A percentile compares a stretch with the other conserved stretches of the same genome.
Evolutionary conservation across 352 stramenopile species (phyloP).

Genomic region (Pythium aristosporum): DNA sequence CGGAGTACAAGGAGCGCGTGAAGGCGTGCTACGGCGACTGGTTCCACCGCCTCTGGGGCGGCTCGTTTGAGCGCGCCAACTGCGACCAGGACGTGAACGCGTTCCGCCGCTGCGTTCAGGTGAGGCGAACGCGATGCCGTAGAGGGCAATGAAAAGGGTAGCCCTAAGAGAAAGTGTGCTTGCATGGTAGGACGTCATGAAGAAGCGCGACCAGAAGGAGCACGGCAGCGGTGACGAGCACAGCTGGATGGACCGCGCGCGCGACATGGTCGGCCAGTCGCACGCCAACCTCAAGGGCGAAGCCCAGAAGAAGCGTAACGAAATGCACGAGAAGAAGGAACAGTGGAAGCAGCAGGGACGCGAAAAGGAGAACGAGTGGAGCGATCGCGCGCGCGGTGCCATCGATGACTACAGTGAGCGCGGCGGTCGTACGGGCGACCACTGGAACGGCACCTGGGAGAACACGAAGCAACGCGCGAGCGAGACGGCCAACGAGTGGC

Average conservation of each 20-base stretch:
- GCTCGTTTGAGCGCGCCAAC: constrained; percentile 52
- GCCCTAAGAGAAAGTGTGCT: no score
- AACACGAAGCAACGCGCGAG: constrained; percentile 34
- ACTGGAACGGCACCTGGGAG: constrained; percentile 32
- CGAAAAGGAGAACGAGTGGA: constrained; percentile 32
- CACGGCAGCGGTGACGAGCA: constrained; percentile 25
- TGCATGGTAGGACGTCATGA: constrained; percentile 40
- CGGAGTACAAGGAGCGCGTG: constrained; percentile 75
- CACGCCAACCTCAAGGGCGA: constrained; percentile 21
- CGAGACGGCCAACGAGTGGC: constrained; percentile 26
- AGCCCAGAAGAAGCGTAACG: constrained; percentile 25
- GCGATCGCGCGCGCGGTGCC: constrained; percentile 5
- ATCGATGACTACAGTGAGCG: constrained; percentile 22
- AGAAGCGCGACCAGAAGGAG: constrained; percentile 34
- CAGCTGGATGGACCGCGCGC: constrained; percentile 57
- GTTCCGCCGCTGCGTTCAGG: constrained; percentile 72
- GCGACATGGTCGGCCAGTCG: constrained; percentile 13
- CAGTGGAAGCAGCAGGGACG: constrained; percentile 31
- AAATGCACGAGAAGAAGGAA: constrained; percentile 35
- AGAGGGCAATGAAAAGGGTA: no score
- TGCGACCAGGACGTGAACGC: constrained; percentile 75
- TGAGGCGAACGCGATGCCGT: constrained; percentile 5
- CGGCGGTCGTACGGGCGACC: constrained; percentile 24
- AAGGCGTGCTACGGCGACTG: constrained; percentile 82
- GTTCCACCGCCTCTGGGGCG: constrained; percentile 76